These are phyloP conservation scores for Agaricus sinodeliciosus DNA, from an alignment of 768 basidiomycete genomes.

Conservation along the genomic window DNA sequence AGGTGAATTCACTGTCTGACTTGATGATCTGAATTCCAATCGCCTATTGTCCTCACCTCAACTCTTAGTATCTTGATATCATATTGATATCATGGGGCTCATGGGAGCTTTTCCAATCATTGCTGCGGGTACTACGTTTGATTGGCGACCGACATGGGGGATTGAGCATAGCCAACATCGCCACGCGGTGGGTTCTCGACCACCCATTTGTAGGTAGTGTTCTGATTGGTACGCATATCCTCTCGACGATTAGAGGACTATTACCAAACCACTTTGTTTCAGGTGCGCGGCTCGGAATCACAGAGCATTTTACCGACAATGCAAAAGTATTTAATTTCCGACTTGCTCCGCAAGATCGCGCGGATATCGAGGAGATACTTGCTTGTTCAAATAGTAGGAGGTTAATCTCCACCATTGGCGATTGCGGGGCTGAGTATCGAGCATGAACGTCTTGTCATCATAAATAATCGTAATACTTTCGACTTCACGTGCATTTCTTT, in stretches of 20 bases:
- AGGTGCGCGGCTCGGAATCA: constrained; percentile 70
- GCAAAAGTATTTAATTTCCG: constrained; percentile 49
- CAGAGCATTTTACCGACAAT: constrained; percentile 68
- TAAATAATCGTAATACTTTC: neutral
- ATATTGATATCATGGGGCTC: constrained; percentile 71
- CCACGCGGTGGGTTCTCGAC: constrained; percentile 77
- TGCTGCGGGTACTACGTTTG: constrained; percentile 46
- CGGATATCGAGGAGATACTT: constrained; percentile 55
- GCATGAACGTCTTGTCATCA: constrained; percentile 16
- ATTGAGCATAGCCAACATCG: constrained; percentile 66
- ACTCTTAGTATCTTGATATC: constrained; percentile 67
- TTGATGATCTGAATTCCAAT: neutral
- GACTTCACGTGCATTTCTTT: neutral
- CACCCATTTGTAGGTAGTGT: constrained; percentile 70
- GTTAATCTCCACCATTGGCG: constrained; percentile 63
- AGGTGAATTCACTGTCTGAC: constrained; percentile 33
- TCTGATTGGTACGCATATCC: constrained; percentile 50
- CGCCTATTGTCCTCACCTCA: constrained; percentile 3
- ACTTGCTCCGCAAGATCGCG: constrained; percentile 47
- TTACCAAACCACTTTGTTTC: neutral
- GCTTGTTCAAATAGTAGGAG: constrained; percentile 48
- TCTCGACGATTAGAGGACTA: neutral
- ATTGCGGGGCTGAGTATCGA: constrained; percentile 81
- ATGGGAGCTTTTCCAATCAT: constrained; percentile 65
- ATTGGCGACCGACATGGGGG: constrained; percentile 63